Evolutionary conservation across 2,329 filamentous ascomycete genomes (phyloP).

Genomic region (Fusarium drepaniforme): DNA sequence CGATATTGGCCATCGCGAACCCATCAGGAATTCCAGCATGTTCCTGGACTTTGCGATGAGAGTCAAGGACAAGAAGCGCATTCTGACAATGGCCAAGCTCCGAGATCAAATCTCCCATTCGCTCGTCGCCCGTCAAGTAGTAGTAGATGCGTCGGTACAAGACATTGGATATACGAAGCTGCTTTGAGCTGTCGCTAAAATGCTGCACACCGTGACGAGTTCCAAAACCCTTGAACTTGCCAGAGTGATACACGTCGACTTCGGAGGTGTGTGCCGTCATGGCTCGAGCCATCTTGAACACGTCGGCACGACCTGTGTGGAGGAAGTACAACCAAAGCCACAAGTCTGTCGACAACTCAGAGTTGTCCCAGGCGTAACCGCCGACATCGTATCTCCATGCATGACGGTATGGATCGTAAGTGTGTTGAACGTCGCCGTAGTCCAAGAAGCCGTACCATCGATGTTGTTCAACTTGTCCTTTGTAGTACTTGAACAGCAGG

Average conservation of each 20-base stretch:
- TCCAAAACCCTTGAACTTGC: conserved; percentile 68
- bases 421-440: conserved; percentile 72
- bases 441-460: conserved; percentile 74
- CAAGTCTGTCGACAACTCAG: conserved; percentile 70
- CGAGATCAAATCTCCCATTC: conserved; percentile 58
- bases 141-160: conserved; percentile 63
- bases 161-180: conserved; percentile 62
- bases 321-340: conserved; percentile 74
- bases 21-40: conserved; percentile 26
- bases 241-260: conserved; percentile 72
- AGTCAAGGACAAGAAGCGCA: conserved; percentile 24
- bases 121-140: conserved; percentile 68
- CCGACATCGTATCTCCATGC: conserved; percentile 73
- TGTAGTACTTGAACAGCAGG: conserved; percentile 67
- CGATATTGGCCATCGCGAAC: conserved; percentile 35
- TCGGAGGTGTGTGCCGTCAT: conserved; percentile 69
- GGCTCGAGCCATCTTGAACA: conserved; percentile 70
- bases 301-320: conserved; percentile 66
- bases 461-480: conserved; percentile 65
- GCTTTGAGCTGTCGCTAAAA: conserved; percentile 71
- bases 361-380: conserved; percentile 75
- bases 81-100: conserved; percentile 26
- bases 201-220: conserved; percentile 74
- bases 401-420: conserved; percentile 69
- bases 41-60: conserved; percentile 32